phyloP scores from a whole-genome alignment of 352 stramenopile genomes.

The Pseudoperonospora humuli region DNA sequence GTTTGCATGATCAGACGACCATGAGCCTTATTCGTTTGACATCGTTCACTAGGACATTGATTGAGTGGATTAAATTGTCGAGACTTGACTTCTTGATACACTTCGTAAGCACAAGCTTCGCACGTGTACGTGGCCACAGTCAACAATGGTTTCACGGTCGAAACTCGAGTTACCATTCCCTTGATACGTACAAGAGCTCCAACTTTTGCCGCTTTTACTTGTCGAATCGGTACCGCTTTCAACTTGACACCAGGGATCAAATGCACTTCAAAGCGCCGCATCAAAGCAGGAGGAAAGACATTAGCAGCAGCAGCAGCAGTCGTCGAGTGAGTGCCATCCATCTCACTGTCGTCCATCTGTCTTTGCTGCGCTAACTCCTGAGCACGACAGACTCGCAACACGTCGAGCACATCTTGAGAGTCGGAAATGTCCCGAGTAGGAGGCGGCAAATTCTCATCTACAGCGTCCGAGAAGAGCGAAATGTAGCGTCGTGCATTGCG shows the following conservation, averaged over 20 bases:
- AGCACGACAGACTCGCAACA: slow-evolving; percentile 66
- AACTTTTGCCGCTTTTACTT: slow-evolving; percentile 93
- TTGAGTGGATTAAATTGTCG: slow-evolving; percentile 92
- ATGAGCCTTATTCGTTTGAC: slow-evolving; percentile 69
- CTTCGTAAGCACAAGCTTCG: slow-evolving; percentile 92
- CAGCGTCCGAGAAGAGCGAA: slow-evolving; percentile 80
- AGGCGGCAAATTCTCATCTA: slow-evolving; percentile 80
- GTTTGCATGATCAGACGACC: slow-evolving; percentile 92
- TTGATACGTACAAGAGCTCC: slow-evolving; percentile 94
- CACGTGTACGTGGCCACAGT: slow-evolving; percentile 98
- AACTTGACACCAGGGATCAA: slow-evolving; percentile 77
- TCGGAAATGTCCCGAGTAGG: slow-evolving; percentile 77
- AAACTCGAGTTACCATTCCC: slow-evolving; percentile 97
- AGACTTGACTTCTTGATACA: slow-evolving; percentile 94
- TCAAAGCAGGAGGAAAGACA: slow-evolving; percentile 89
- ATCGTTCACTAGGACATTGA: slow-evolving; percentile 87
- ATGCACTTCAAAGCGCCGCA: slow-evolving; percentile 85
- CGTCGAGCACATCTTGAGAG: slow-evolving; percentile 78
- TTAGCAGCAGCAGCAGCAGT: slow-evolving; percentile 32
- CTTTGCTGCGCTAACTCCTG: slow-evolving; percentile 58
- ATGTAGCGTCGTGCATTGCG: slow-evolving; percentile 86
- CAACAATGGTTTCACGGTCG: slow-evolving; percentile 96
- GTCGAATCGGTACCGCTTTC: slow-evolving; percentile 87
- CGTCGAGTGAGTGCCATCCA: slow-evolving; percentile 14
- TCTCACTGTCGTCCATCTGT: slow-evolving; percentile 24